phyloP scores from a whole-genome alignment of 495 filamentous ascomycete species.

The Penicillium bialowiezense region DNA sequence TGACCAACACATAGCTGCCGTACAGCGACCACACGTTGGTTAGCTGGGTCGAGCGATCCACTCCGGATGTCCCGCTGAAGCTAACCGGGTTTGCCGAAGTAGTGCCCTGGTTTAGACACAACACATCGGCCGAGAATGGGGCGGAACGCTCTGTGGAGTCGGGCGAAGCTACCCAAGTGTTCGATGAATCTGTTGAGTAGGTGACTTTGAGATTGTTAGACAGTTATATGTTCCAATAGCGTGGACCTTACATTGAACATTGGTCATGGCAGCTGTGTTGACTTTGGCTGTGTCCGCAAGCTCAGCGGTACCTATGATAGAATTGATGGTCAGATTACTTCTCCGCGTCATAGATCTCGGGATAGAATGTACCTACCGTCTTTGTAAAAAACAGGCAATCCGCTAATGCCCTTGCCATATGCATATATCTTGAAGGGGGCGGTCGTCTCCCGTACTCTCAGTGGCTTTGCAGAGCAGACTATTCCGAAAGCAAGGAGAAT shows the following conservation, averaged over 20 bases:
- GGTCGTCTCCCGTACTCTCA: slow-evolving; percentile 4
- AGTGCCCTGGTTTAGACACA: slow-evolving; percentile 6
- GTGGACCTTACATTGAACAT: slow-evolving; percentile 11
- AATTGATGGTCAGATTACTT: background rate
- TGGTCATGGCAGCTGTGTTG: background rate
- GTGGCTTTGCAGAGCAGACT: slow-evolving; percentile 8
- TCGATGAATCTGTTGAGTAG: background rate
- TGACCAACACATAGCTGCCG: slow-evolving; percentile 15
- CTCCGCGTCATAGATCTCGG: background rate
- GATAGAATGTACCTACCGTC: slow-evolving; percentile 16
- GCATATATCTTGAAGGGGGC: slow-evolving; percentile 31
- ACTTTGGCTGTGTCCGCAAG: slow-evolving; percentile 8
- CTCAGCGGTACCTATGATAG: slow-evolving; percentile 8
- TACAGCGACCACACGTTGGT: slow-evolving; percentile 17
- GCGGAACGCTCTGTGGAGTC: background rate
- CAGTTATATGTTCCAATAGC: background rate
- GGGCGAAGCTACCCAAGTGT: slow-evolving; percentile 11
- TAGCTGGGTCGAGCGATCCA: background rate
- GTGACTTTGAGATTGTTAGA: background rate
- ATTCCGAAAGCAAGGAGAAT: background rate
- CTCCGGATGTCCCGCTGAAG: background rate
- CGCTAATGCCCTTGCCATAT: slow-evolving; percentile 31
- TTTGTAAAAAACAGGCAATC: slow-evolving; percentile 32
- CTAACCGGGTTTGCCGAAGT: slow-evolving; percentile 2
- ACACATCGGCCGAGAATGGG: slow-evolving; percentile 1